Base-by-base conservation (phyloP, 1,139 yeast genomes). In the Suhomyces atakaporum region DNA sequence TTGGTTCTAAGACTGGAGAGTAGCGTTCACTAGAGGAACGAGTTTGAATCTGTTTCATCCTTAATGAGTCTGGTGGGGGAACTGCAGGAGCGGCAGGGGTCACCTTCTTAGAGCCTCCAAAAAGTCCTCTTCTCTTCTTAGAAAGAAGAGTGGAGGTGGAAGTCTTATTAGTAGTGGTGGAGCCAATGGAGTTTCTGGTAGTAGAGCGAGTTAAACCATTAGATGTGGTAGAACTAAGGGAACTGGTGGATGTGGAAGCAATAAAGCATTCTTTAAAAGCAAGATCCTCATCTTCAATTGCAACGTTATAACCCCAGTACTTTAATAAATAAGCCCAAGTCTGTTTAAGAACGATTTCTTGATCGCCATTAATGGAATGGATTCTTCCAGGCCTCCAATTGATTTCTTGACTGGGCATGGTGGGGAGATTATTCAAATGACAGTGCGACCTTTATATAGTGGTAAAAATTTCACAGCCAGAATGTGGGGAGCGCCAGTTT, bases 341-440 rank as follows among this genome's bases (percentile, higher is more conserved):
- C 53, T 85, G 90, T 60, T 87, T 87, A 49, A 88, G 69, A 26
- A 69, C 69, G 38, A 73, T 64, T 51, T 84, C 94, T 60, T 86
- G 83, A 25, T 77, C 81, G 2, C 69, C 61, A 9, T 81, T 73
- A 31, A 87, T 64, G 18, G 79, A 74, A 44, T 76, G 78, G 32
- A 78, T 69, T 47, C 85, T 73, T 8, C 90, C 90, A 3, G 74
- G 69, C 37, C 72, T 60, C 42, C 47, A 54, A 13, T 45, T 33
- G 26, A 49, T 41, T 22, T 43, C 43, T 15, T 35, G 38, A 10
- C 42, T 28, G 6, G 49, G 49, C 50, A 44, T 45, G 20, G 14
- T 30, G 27, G 9, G 15, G n/a, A 7, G 24, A 22, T n/a, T 12
- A 8, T 14, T 10, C 5, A 25, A 11, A 15, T 11, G 14, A 12